These are phyloP conservation scores for Penicillium salamii DNA, from an alignment of 495 filamentous ascomycete species.

Conservation along the genomic window DNA sequence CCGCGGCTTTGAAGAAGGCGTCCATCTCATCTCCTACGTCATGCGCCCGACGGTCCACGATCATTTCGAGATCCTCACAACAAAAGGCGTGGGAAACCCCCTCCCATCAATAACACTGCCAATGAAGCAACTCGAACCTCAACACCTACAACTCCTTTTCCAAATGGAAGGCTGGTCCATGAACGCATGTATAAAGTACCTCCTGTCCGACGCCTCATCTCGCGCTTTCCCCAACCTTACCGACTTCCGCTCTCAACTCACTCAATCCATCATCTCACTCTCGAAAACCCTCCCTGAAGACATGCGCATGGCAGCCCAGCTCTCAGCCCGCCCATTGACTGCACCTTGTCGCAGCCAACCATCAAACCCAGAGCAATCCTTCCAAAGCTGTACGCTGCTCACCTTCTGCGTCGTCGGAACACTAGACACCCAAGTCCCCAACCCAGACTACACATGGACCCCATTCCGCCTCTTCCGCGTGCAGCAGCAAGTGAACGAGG, in stretches of 20 bases:
- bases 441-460: conserved; percentile 41
- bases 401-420: conserved; percentile 57
- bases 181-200: conserved; percentile 46
- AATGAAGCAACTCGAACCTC: conserved; percentile 51
- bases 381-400: conserved; percentile 32
- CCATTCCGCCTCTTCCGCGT: conserved; percentile 56
- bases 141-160: conserved; percentile 57
- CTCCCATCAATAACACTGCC: conserved; percentile 65
- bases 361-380: conserved; percentile 24
- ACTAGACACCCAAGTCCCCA: conserved; percentile 41
- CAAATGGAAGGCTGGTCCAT: conserved; percentile 58
- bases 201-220: conserved; percentile 34
- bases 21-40: conserved; percentile 74
- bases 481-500: conserved; percentile 54
- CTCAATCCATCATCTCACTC: conserved; percentile 40
- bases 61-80: conserved; percentile 74
- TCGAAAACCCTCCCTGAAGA: conserved; percentile 41
- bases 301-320: conserved; percentile 44
- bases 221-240: conserved; percentile 28
- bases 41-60: conserved; percentile 63
- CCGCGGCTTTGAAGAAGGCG: conserved; percentile 58
- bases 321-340: conserved; percentile 47
- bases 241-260: conserved; percentile 41
- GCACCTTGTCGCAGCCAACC: conserved; percentile 36
- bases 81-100: conserved; percentile 58